Evolutionary conservation across 2,329 filamentous ascomycete genomes (phyloP).

Genomic region (Domatiomyces catenatus): DNA sequence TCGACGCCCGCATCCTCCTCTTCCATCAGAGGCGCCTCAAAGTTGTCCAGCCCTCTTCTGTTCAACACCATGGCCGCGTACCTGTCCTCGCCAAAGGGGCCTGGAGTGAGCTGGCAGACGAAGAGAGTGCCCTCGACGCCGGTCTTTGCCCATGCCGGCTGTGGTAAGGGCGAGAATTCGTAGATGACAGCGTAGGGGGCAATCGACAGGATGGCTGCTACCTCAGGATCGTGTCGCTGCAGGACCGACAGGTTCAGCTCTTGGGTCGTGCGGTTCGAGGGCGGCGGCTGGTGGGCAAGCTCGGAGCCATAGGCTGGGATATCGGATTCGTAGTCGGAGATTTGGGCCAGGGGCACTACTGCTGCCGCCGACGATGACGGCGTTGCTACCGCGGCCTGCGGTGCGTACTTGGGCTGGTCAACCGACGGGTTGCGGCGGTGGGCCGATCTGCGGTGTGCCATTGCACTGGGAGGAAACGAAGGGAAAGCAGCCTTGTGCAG

Average conservation of each 20-base stretch:
- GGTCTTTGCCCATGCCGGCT: conserved; percentile 62
- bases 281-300: conserved; percentile 25
- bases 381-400: conserved; percentile 6
- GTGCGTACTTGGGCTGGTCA: conserved; percentile 15
- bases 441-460: conserved; percentile 12
- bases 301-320: conserved; percentile 35
- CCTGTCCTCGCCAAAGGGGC: conserved; percentile 31
- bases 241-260: conserved; percentile 80
- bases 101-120: conserved; percentile 50
- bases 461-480: conserved; percentile 1
- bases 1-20: conserved; percentile 48
- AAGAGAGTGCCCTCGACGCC: conserved; percentile 81
- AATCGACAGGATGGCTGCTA: conserved; percentile 59
- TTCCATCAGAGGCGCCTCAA: conserved; percentile 46
- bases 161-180: conserved; percentile 49
- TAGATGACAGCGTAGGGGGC: conserved; percentile 81
- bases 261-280: conserved; percentile 51
- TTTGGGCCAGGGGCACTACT: neutral
- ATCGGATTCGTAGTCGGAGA: conserved; percentile 52
- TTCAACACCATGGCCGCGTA: conserved; percentile 56
- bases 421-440: conserved; percentile 16
- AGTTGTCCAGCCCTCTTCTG: conserved; percentile 54
- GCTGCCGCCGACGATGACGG: neutral
- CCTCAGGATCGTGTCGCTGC: conserved; percentile 60
- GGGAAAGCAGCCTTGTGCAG: too few species aligned